Evolutionary conservation across 257 asterid species (phyloP), one percentile per base, ranked within the genome.

Genomic region (Ilex asprella): DNA sequence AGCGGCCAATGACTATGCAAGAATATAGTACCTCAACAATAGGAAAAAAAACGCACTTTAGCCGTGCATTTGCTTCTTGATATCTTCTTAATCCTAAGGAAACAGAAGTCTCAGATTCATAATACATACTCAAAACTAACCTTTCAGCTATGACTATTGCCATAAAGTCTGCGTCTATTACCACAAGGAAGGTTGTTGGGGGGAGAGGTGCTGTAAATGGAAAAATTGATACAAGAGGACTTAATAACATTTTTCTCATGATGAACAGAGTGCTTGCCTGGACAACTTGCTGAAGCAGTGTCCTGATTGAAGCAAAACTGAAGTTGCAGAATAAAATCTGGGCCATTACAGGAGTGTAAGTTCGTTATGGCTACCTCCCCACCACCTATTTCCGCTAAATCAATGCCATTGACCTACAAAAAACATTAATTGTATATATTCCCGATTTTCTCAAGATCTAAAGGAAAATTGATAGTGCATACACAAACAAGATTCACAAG

Each of bases 291-390:
- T 60, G 80, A 58, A 39, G 67, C 7, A 15, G 73, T 59, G n/a
- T 63, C 72, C 29, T 46, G 69, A 39, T 43, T 74, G 72, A 66
- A 59, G 14, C 68, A 65, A 57, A 81, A 78, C 47, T 54, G 81
- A 61, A 89, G 79, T 63, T 80, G 83, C 58, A 84, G 52, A 58
- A 68, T 35, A 70, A 89, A 89, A 2, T 84, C 76, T 0, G 86
- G 81, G 67, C 95, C 95, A 58, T 79, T 76, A 70, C 89, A 74
- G 2, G 96, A 81, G 61, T 57, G 80, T 58, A 79, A 44, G 79
- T 89, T 82, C 31, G 96, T 82, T 2, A 66, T 73, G 4, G 87
- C 93, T 29, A 80, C 88, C 71, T 86, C 96, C 44, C 96, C 96
- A 14, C 83, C 76, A 35, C 47, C 62, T 51, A 86, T 52, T 66